These are phyloP conservation scores for Juglanconis sp. DNA, from an alignment of 2,329 filamentous ascomycete species.

Conservation along the genomic window DNA sequence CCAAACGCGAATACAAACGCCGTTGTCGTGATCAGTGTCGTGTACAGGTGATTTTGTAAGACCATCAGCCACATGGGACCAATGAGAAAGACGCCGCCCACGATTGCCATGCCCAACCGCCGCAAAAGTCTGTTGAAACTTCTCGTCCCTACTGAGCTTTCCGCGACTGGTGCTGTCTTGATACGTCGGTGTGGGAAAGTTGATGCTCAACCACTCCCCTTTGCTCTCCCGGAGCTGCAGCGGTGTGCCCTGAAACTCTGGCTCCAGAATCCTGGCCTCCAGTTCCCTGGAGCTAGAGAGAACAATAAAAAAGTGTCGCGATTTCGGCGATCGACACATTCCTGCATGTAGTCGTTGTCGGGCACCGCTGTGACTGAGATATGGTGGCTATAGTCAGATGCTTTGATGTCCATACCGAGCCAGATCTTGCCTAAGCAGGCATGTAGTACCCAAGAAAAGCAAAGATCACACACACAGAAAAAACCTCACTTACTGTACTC, in stretches of 20 bases:
- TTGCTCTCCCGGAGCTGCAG: not conserved
- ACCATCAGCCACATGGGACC: not conserved
- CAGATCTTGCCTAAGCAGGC: not conserved
- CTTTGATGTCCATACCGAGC: not conserved
- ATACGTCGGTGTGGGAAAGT: not conserved
- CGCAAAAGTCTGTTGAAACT: not conserved
- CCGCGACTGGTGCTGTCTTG: not conserved
- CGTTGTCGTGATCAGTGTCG: not conserved
- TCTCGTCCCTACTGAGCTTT: not conserved
- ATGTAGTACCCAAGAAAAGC: not conserved
- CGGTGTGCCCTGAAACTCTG: not conserved
- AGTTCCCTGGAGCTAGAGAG: no score
- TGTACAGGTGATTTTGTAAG: not conserved
- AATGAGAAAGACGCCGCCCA: not conserved
- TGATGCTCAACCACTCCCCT: not conserved
- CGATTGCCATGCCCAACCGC: not conserved
- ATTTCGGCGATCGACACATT: not conserved
- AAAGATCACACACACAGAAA: no score
- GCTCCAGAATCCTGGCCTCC: not conserved
- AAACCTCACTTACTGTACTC: not conserved
- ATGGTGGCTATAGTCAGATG: no score
- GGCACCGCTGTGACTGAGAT: not conserved
- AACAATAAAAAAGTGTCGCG: not conserved
- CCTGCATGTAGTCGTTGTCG: not conserved
- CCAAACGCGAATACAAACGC: not conserved